Evolutionary conservation across 306 rosid species (phyloP), one percentile per base, ranked within the genome.

Genomic region (Citrullus colocynthis): DNA sequence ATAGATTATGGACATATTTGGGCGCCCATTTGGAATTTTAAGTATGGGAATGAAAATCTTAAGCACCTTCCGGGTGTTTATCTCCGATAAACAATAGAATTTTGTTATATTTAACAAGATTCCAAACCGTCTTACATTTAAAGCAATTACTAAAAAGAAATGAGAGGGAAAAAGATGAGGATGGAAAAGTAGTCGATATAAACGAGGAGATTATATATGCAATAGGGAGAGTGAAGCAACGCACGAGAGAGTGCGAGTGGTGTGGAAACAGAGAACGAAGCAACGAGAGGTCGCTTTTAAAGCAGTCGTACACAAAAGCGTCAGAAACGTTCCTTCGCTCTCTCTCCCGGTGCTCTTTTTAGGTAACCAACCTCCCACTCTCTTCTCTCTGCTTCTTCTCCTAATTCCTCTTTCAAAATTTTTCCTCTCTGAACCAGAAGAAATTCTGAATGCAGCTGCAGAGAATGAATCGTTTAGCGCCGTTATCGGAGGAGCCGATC

Each of bases 401-500:
- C 52, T n/a, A 42, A 21, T 73, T 77, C 24, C 48, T 59, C 78
- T 39, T 15, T 15, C 73, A 20, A 0, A 24, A 24, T 11, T 59
- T 42, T 30, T 48, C 56, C 56, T 66, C 28, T 21, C 3, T 10
- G 49, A 44, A 44, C 6, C 39, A 36, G 39, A 36, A 18, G 15
- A 16, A 15, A 16, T 21, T 18, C 21, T 20, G 17, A 37, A 59
- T 58, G 80, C 80, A 77, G n/a, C 44, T 42, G 17, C 80, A 77
- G 71, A 93, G 90, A 91, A 62, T 37, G 72, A 88, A 83, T 48
- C 85, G 93, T n/a, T 91, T 91, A n/a, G 93, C 93, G 36, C 91
- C 98, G 21, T 42, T 94, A 28, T 85, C 97, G 61, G 98, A 94
- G 80, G 98, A 94, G 76, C 98, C 98, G 36, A 84, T 86, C 77